Evolutionary conservation across 805 yeast genomes (phyloP).

Genomic region (Kregervanrija pseudodelftensis): DNA sequence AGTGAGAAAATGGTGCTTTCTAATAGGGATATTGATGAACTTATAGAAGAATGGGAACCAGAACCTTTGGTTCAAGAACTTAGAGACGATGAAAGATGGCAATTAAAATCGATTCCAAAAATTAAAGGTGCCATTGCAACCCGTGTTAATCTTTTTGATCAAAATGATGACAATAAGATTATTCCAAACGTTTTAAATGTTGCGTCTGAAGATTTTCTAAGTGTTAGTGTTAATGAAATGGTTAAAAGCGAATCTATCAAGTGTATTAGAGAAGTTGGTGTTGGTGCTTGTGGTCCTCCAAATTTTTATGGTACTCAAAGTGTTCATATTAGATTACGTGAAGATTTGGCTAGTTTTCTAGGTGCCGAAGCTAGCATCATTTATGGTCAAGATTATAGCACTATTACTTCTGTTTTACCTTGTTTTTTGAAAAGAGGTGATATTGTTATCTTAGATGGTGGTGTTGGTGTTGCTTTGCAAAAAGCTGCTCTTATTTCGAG

Average conservation of each 20-base stretch:
- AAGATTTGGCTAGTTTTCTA: constrained; percentile 65
- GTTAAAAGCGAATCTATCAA: constrained; percentile 48
- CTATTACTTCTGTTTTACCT: constrained; percentile 83
- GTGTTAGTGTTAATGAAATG: constrained; percentile 42
- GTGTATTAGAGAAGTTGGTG: constrained; percentile 68
- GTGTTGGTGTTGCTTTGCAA: constrained; percentile 69
- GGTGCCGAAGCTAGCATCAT: constrained; percentile 73
- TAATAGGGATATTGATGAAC: constrained; percentile 64
- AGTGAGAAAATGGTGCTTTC: constrained; percentile 58
- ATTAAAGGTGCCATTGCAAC: constrained; percentile 44
- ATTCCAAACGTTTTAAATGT: constrained; percentile 48
- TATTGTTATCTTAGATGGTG: constrained; percentile 78
- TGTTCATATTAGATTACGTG: constrained; percentile 74
- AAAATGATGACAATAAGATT: constrained; percentile 17
- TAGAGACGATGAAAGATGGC: constrained; percentile 49
- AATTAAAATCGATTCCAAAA: constrained; percentile 55
- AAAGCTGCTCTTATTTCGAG: constrained; percentile 85
- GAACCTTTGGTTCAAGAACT: constrained; percentile 66
- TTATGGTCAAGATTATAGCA: constrained; percentile 88
- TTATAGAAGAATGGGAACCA: constrained; percentile 89
- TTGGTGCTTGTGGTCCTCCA: constrained; percentile 98
- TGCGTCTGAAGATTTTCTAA: constrained; percentile 65
- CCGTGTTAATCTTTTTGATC: constrained; percentile 26
- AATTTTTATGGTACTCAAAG: constrained; percentile 96
- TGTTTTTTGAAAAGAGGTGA: constrained; percentile 96